Conservation (phyloP, 306 rosid species). For the Vicia villosa region DNA sequence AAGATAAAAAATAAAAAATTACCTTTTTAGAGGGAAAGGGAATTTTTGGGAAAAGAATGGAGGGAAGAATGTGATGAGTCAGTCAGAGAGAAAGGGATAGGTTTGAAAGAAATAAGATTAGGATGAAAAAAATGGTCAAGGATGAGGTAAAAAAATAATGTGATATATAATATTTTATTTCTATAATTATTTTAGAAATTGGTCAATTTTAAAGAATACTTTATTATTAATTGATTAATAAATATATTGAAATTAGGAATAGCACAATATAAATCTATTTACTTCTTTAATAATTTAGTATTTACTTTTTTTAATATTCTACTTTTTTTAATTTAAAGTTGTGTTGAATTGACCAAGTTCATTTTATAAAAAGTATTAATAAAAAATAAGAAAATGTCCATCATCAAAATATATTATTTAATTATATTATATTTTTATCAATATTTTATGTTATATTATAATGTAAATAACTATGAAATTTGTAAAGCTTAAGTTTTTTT, state of each 20-base stretch:
- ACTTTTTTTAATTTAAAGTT: background rate
- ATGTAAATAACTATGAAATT: background rate
- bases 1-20: background rate
- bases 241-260: background rate
- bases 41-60: constrained; percentile 7
- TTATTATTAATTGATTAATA: background rate
- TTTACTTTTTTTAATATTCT: no score
- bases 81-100: background rate
- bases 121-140: no score
- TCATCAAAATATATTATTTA: background rate
- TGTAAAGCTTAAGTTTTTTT: no score
- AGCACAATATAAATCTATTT: background rate
- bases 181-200: background rate
- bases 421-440: background rate
- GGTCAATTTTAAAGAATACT: background rate
- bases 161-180: no score
- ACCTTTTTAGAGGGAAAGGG: constrained; percentile 2
- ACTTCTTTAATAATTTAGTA: background rate
- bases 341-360: background rate
- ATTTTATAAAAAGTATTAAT: background rate
- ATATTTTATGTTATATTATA: background rate
- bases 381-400: background rate
- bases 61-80: background rate
- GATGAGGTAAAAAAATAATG: no score
- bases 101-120: background rate